Conservation (phyloP, 768 basidiomycete genomes). For the Mycena rosella region DNA sequence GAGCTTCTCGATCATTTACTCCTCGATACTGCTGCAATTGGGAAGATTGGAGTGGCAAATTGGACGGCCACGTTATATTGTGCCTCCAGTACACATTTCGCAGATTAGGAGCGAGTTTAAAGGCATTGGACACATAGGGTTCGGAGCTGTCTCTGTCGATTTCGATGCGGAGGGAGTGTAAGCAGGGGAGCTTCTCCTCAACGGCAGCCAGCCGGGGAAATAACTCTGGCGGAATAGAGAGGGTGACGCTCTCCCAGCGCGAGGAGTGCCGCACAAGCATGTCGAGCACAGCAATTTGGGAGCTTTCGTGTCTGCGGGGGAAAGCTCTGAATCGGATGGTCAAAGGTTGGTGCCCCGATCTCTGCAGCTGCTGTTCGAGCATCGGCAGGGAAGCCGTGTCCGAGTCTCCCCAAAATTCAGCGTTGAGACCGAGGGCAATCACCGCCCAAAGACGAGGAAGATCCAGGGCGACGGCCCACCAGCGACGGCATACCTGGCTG, state of each 20-base stretch:
- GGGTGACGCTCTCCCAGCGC: not conserved
- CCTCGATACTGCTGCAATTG: slow-evolving; percentile 3
- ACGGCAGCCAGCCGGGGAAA: not conserved
- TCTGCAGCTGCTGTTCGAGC: not conserved
- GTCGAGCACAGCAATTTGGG: not conserved
- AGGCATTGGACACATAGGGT: not conserved
- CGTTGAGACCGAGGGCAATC: not conserved
- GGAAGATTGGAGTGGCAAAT: not conserved
- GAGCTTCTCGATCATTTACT: not conserved
- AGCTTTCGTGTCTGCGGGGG: not conserved
- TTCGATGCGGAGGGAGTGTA: not conserved
- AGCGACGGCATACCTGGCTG: slow-evolving; percentile 1
- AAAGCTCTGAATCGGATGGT: not conserved
- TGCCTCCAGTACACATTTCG: not conserved
- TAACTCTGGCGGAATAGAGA: not conserved
- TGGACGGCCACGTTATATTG: not conserved
- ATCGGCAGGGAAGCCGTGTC: too few relatives aligned
- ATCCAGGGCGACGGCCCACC: not conserved
- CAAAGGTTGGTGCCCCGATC: not conserved
- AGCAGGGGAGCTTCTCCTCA: not conserved
- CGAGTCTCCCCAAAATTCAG: not conserved
- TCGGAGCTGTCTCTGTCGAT: not conserved
- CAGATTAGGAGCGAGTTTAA: not conserved
- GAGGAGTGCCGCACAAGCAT: not conserved
- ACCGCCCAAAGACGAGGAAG: not conserved